phyloP scores from a whole-genome alignment of 2,329 filamentous ascomycete species.

The Stemphylium beticola region DNA sequence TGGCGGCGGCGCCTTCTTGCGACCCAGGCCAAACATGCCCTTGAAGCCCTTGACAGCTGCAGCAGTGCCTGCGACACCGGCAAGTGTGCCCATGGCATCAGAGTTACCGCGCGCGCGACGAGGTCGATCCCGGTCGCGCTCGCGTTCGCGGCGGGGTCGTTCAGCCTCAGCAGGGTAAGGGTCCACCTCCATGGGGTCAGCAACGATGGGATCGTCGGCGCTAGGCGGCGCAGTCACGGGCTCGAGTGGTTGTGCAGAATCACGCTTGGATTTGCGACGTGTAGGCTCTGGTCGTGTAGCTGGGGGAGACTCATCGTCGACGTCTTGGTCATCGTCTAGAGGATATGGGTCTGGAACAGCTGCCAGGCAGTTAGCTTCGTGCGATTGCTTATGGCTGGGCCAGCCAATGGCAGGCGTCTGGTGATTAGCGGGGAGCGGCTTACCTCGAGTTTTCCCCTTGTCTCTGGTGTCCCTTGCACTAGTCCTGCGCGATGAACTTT shows the following conservation, averaged over 20 bases:
- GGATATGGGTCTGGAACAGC: constrained; percentile 64
- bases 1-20: constrained; percentile 39
- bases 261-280: constrained; percentile 51
- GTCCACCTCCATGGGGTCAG: constrained; percentile 47
- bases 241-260: constrained; percentile 43
- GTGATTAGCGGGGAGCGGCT: constrained; percentile 33
- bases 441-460: constrained; percentile 59
- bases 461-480: constrained; percentile 43
- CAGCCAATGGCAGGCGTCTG: constrained; percentile 27
- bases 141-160: constrained; percentile 51
- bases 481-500: constrained; percentile 52
- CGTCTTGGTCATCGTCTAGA: constrained; percentile 66
- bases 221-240: constrained; percentile 47
- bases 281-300: constrained; percentile 44
- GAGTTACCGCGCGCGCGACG: constrained; percentile 64
- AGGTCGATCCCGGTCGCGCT: constrained; percentile 42
- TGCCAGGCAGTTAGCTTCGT: constrained; percentile 42
- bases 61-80: constrained; percentile 38
- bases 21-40: constrained; percentile 56
- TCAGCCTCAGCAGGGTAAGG: constrained; percentile 54
- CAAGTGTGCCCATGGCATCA: constrained; percentile 61
- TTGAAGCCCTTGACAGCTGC: constrained; percentile 61
- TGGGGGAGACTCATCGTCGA: constrained; percentile 49
- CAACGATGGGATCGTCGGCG: constrained; percentile 53
- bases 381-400: constrained; percentile 45